Evolutionary conservation across 108 stramenopile species (phyloP).

Genomic region (Nitzschia sp.): DNA sequence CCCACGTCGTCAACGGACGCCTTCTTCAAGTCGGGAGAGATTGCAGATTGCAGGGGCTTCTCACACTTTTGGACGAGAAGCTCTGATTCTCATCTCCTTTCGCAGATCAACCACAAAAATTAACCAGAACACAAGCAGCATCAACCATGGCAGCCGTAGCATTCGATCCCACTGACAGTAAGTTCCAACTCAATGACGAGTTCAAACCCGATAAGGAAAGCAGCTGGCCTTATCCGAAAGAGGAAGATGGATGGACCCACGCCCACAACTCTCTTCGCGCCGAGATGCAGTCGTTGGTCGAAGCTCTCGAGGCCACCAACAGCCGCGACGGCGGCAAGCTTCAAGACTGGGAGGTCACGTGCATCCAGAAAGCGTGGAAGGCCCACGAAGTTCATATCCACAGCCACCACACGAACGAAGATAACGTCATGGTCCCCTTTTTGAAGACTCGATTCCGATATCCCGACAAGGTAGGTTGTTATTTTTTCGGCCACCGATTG

Average conservation of each 20-base stretch:
- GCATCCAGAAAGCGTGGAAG: constrained; percentile 27
- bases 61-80: no score
- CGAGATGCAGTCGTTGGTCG: constrained; percentile 30
- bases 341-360: constrained; percentile 29
- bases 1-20: no score
- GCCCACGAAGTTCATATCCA: constrained; percentile 37
- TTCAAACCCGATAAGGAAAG: constrained; percentile 44
- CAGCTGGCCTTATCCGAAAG: constrained; percentile 35
- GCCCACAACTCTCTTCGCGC: constrained; percentile 45
- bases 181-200: constrained; percentile 24
- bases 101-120: no score
- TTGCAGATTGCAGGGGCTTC: no score
- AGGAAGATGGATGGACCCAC: constrained; percentile 44
- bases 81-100: no score
- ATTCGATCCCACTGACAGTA: constrained; percentile 31
- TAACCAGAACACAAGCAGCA: no score
- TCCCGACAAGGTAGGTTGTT: constrained; percentile 36
- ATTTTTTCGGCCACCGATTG: no score
- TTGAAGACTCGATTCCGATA: constrained; percentile 34
- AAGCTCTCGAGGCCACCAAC: constrained; percentile 17
- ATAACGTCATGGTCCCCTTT: constrained; percentile 41
- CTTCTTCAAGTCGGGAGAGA: no score
- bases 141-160: background rate
- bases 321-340: constrained; percentile 6
- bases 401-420: constrained; percentile 47